A percentile compares a stretch with the other conserved stretches of the same genome.
Conservation (phyloP, 2,329 filamentous ascomycete genomes). For the Cercospora brassicicola region DNA sequence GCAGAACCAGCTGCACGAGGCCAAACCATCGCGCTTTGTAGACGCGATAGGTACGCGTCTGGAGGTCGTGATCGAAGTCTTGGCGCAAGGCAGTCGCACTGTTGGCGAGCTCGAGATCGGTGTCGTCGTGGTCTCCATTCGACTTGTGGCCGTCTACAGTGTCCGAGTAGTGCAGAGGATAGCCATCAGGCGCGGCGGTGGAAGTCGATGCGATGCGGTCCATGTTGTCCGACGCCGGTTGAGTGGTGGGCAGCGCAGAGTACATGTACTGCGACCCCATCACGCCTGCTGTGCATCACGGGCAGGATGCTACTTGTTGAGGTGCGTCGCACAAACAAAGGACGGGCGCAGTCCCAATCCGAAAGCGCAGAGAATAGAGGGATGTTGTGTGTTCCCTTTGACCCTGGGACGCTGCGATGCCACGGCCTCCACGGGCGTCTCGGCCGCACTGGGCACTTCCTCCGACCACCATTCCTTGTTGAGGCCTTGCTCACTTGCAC, state of each 20-base stretch:
- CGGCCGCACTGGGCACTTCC: neutral
- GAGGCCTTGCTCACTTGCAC: neutral
- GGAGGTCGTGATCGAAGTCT: conserved; percentile 7
- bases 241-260: neutral
- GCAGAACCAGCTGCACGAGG: conserved; percentile 73
- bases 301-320: neutral
- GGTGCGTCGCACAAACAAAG: neutral
- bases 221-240: neutral
- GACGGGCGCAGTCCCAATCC: neutral
- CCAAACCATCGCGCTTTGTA: conserved; percentile 93
- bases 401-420: neutral
- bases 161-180: neutral
- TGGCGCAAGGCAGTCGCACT: conserved; percentile 15
- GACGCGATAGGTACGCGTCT: conserved; percentile 45
- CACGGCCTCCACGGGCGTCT: neutral
- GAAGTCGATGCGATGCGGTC: neutral
- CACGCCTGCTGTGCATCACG: neutral
- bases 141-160: neutral
- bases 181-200: neutral
- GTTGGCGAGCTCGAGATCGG: neutral
- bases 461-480: neutral
- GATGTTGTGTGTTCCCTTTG: neutral
- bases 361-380: neutral
- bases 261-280: neutral
- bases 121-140: neutral